A percentile compares a stretch with the other conserved stretches of the same genome.
These are phyloP conservation scores for Vachellia collinsii DNA, from an alignment of 306 rosid genomes.

Conservation along the genomic window DNA sequence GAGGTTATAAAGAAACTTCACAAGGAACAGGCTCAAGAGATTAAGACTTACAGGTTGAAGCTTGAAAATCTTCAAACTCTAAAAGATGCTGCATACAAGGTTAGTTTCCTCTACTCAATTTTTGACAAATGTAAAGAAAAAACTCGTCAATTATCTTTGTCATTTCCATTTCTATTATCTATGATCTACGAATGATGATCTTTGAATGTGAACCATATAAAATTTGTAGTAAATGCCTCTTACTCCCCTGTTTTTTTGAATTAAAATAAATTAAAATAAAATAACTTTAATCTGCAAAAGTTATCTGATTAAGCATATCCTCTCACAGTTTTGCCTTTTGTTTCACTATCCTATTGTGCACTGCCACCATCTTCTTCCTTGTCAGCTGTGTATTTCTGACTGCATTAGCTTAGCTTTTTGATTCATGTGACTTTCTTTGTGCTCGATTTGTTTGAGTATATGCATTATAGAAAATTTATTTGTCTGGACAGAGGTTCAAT, in stretches of 20 bases:
- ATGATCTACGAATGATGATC: slow-evolving; percentile 2
- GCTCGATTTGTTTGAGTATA: not conserved
- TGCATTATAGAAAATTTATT: not conserved
- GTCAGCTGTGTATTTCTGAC: not conserved
- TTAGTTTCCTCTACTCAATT: slow-evolving; percentile 32
- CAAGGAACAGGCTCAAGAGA: slow-evolving; percentile 89
- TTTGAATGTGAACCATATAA: slow-evolving; percentile 6
- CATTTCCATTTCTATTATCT: slow-evolving; percentile 15
- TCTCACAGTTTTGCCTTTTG: not conserved
- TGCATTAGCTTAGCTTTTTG: not conserved
- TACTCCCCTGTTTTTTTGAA: slow-evolving; percentile 1
- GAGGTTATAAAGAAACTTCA: slow-evolving; percentile 95
- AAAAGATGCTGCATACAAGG: slow-evolving; percentile 93
- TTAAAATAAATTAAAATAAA: not conserved
- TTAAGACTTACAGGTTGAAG: slow-evolving; percentile 83
- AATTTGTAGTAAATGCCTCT: slow-evolving; percentile 12
- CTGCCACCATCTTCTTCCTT: not conserved
- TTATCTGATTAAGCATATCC: not conserved
- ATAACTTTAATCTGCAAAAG: not conserved
- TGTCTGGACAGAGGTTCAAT: not conserved
- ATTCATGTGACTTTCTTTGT: not conserved
- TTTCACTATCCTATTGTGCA: not conserved
- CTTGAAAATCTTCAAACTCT: slow-evolving; percentile 86
- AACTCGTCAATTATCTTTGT: slow-evolving; percentile 7
- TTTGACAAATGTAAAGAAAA: not conserved